These are phyloP conservation scores for Pyropia yezoensis DNA, from an alignment of 23 red algal species.

Conservation along the genomic window DNA sequence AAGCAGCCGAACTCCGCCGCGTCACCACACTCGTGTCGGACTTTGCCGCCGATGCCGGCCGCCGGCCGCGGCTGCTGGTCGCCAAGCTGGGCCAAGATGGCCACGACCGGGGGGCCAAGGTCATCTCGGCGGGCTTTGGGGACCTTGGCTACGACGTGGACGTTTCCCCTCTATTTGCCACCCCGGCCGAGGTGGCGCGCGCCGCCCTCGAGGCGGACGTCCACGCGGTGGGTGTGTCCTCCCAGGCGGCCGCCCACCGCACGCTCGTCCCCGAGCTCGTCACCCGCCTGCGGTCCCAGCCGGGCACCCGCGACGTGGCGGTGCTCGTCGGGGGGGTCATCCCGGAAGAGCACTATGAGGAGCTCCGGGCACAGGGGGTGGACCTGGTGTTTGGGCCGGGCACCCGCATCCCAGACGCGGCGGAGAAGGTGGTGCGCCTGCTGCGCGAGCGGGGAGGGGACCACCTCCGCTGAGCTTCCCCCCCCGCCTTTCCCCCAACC, in stretches of 20 bases:
- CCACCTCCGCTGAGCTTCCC: no score
- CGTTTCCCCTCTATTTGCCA: slow-evolving; percentile 35
- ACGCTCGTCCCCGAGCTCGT: slow-evolving; percentile 42
- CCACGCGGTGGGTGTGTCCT: slow-evolving; percentile 36
- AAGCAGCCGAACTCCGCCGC: slow-evolving; percentile 6
- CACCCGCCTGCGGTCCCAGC: background rate
- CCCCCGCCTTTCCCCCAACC: no score
- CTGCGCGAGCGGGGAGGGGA: background rate
- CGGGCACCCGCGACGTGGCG: slow-evolving; percentile 1
- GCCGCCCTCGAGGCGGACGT: slow-evolving; percentile 35
- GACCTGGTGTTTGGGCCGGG: slow-evolving; percentile 23
- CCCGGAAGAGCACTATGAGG: slow-evolving; percentile 11
- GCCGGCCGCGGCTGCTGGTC: slow-evolving; percentile 41
- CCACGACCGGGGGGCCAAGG: slow-evolving; percentile 47
- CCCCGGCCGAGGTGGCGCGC: slow-evolving; percentile 26
- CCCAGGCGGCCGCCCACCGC: slow-evolving; percentile 27
- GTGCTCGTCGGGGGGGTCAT: slow-evolving; percentile 29
- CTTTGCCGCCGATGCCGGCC: slow-evolving; percentile 8
- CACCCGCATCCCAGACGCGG: slow-evolving; percentile 20
- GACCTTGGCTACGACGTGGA: slow-evolving; percentile 62
- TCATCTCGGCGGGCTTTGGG: slow-evolving; percentile 33
- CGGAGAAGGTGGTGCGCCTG: slow-evolving; percentile 10
- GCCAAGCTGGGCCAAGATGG: slow-evolving; percentile 56
- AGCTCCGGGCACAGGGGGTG: slow-evolving; percentile 5
- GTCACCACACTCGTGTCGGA: background rate